Evolutionary conservation across 176 grass and related monocot species (phyloP).

Genomic region (Microstegium vimineum): DNA sequence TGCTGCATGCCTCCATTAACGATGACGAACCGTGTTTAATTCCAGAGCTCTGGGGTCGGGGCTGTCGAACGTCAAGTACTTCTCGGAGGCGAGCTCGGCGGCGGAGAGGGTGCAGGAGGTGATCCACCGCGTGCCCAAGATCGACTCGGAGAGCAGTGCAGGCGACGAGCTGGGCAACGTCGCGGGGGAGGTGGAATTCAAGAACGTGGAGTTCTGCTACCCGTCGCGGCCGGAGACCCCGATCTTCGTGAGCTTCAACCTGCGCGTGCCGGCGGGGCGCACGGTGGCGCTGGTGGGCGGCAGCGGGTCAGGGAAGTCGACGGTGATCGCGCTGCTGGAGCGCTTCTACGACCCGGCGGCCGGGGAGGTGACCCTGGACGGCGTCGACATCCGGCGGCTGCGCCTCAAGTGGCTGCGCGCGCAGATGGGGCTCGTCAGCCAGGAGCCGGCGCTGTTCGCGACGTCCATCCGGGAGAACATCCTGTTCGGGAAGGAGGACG

Average conservation of each 20-base stretch:
- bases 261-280: slow-evolving; percentile 71
- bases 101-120: slow-evolving; percentile 64
- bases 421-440: slow-evolving; percentile 94
- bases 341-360: slow-evolving; percentile 80
- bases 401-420: slow-evolving; percentile 85
- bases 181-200: slow-evolving; percentile 83
- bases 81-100: slow-evolving; percentile 81
- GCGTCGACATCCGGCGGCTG: slow-evolving; percentile 68
- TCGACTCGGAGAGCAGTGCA: slow-evolving; percentile 68
- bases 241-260: slow-evolving; percentile 74
- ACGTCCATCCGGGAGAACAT: slow-evolving; percentile 93
- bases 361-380: slow-evolving; percentile 70
- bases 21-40: background rate
- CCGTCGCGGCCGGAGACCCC: slow-evolving; percentile 80
- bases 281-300: slow-evolving; percentile 79
- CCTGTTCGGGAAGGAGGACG: slow-evolving; percentile 90
- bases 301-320: slow-evolving; percentile 89
- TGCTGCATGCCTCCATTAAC: too few relatives aligned
- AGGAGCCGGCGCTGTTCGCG: slow-evolving; percentile 94
- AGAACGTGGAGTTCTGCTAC: slow-evolving; percentile 71
- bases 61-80: slow-evolving; percentile 86
- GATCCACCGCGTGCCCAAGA: slow-evolving; percentile 73
- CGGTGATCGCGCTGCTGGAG: slow-evolving; percentile 88
- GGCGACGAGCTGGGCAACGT: slow-evolving; percentile 65
- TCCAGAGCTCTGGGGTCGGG: slow-evolving; percentile 86